phyloP scores from a whole-genome alignment of 176 grass and related monocot species.

The Typha latifolia region DNA sequence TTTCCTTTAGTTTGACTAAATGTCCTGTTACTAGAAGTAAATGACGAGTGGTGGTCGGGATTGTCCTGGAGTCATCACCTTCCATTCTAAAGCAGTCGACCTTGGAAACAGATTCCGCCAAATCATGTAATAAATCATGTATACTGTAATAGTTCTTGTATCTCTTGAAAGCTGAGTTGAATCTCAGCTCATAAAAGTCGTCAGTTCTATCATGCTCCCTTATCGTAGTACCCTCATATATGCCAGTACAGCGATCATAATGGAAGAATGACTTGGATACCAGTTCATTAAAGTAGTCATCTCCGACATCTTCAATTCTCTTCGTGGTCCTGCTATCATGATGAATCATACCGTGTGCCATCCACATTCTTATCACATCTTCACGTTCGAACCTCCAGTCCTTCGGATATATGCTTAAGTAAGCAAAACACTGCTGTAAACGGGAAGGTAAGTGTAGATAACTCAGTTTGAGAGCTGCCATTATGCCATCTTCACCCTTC shows the following conservation, averaged over 20 bases:
- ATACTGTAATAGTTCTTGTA: constrained; percentile 15
- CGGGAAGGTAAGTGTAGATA: no score
- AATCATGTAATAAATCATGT: constrained; percentile 52
- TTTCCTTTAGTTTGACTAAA: not conserved
- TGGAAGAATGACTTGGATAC: constrained; percentile 48
- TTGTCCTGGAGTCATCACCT: not conserved
- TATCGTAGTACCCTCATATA: no score
- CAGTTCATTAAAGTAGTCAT: constrained; percentile 18
- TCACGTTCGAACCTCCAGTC: constrained; percentile 16
- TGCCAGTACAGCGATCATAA: no score
- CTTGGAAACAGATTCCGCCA: constrained; percentile 30
- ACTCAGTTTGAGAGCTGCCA: no score
- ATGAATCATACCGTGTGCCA: constrained; percentile 28
- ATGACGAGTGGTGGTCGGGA: not conserved
- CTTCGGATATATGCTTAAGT: constrained; percentile 38
- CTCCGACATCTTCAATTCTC: constrained; percentile 19
- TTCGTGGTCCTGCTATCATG: not conserved
- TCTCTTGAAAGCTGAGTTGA: constrained; percentile 8
- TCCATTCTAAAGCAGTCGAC: not conserved
- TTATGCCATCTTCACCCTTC: no score
- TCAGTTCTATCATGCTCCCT: no score
- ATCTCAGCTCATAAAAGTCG: no score
- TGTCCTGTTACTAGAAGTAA: not conserved
- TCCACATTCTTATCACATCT: constrained; percentile 36
- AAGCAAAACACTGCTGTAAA: constrained; percentile 26